These are phyloP conservation scores for Babesia ovata DNA, from an alignment of 169 alveolate species.

Conservation along the genomic window DNA sequence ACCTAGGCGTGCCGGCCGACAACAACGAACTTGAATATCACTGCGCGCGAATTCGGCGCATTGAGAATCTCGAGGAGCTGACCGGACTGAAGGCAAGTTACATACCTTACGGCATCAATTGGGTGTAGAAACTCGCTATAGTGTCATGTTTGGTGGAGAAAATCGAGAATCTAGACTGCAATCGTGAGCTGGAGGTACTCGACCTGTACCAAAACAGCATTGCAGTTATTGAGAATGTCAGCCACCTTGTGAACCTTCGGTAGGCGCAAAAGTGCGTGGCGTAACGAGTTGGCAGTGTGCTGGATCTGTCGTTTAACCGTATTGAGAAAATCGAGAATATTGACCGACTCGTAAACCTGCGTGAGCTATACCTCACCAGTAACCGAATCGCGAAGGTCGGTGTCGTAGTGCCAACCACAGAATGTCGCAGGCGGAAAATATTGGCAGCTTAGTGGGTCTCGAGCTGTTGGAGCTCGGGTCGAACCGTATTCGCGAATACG, in stretches of 20 bases:
- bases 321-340: conserved; percentile 75
- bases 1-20: conserved; percentile 28
- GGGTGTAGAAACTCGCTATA: conserved; percentile 68
- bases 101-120: not conserved
- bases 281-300: conserved; percentile 41
- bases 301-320: conserved; percentile 79
- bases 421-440: conserved; percentile 59
- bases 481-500: conserved; percentile 81
- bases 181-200: conserved; percentile 68
- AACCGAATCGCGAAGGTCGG: conserved; percentile 78
- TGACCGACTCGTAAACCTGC: conserved; percentile 71
- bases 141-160: conserved; percentile 81
- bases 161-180: conserved; percentile 76
- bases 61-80: conserved; percentile 69
- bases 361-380: conserved; percentile 82
- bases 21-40: conserved; percentile 55
- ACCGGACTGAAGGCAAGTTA: conserved; percentile 63
- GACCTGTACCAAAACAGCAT: conserved; percentile 84
- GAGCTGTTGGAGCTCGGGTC: conserved; percentile 85
- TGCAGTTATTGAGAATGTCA: conserved; percentile 75
- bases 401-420: not conserved
- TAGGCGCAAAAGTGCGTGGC: conserved; percentile 17
- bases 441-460: conserved; percentile 70
- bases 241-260: conserved; percentile 74
- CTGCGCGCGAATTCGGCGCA: conserved; percentile 64